phyloP scores from a whole-genome alignment of 345 rosid species.

The Noccaea bulbosa region DNA sequence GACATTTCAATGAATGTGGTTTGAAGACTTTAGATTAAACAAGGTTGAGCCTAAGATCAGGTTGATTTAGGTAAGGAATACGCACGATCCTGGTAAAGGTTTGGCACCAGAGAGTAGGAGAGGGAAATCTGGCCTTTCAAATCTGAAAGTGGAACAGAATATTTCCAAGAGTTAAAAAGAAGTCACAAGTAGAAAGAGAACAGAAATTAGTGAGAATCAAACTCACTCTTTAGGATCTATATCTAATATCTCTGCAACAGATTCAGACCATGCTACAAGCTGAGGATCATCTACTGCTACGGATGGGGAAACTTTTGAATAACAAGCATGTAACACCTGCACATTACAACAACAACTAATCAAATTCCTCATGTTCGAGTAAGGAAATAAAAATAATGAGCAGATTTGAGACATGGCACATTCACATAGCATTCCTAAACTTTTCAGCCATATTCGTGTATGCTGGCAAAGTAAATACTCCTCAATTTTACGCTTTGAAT shows the following conservation, averaged over 20 bases:
- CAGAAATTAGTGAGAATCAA: slow-evolving; percentile 8
- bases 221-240: slow-evolving; percentile 93
- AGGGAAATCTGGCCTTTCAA: slow-evolving; percentile 87
- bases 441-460: background rate
- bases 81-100: slow-evolving; percentile 78
- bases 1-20: background rate
- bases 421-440: background rate
- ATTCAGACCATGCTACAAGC: slow-evolving; percentile 93
- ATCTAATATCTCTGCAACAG: slow-evolving; percentile 78
- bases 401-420: background rate
- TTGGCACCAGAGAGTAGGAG: slow-evolving; percentile 75
- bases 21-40: slow-evolving; percentile 11
- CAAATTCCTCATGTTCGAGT: slow-evolving; percentile 1
- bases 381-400: background rate
- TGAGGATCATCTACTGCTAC: slow-evolving; percentile 87
- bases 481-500: background rate
- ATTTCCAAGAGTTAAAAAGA: slow-evolving; percentile 1
- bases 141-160: slow-evolving; percentile 54
- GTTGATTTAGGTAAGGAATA: slow-evolving; percentile 25
- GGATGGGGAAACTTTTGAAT: slow-evolving; percentile 84
- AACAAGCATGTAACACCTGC: slow-evolving; percentile 90
- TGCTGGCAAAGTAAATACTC: background rate
- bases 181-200: slow-evolving; percentile 10
- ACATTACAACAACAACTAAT: slow-evolving; percentile 3
- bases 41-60: slow-evolving; percentile 3